Evolutionary conservation across 768 basidiomycete genomes (phyloP).

Genomic region (Naganishia randhawae): DNA sequence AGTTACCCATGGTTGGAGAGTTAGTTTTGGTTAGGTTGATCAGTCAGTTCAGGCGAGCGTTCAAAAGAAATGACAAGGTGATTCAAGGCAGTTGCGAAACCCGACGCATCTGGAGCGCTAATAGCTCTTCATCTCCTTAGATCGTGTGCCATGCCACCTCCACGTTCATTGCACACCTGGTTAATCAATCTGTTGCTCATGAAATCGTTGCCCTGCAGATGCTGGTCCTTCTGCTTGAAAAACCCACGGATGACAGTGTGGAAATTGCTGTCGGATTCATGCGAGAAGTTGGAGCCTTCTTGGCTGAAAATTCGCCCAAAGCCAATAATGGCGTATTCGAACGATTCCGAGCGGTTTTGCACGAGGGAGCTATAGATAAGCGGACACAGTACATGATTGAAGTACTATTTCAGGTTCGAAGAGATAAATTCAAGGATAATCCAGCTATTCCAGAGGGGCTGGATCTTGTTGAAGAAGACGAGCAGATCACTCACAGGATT

Average conservation of each 20-base stretch:
- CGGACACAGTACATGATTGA: slow-evolving; percentile 99
- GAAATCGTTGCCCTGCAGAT: slow-evolving; percentile 93
- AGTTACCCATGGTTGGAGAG: slow-evolving; percentile 93
- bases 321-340: slow-evolving; percentile 93
- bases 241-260: slow-evolving; percentile 94
- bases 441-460: slow-evolving; percentile 88
- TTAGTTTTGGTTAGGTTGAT: slow-evolving; percentile 80
- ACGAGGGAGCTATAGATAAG: slow-evolving; percentile 91
- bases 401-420: slow-evolving; percentile 96
- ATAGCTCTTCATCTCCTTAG: slow-evolving; percentile 53
- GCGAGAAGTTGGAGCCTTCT: slow-evolving; percentile 92
- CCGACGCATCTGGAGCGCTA: not conserved
- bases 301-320: slow-evolving; percentile 87
- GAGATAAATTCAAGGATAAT: slow-evolving; percentile 99
- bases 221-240: slow-evolving; percentile 87
- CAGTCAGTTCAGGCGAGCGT: slow-evolving; percentile 89
- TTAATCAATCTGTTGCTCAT: slow-evolving; percentile 88
- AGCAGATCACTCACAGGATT: slow-evolving; percentile 92
- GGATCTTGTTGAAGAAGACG: slow-evolving; percentile 95
- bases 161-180: slow-evolving; percentile 81
- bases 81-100: slow-evolving; percentile 36
- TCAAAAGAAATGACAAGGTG: slow-evolving; percentile 97
- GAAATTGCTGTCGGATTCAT: slow-evolving; percentile 98
- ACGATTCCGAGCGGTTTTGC: slow-evolving; percentile 91
- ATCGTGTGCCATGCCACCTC: slow-evolving; percentile 89